Base-by-base conservation (phyloP, 495 filamentous ascomycete species). In the Aspergillus bertholletiae region DNA sequence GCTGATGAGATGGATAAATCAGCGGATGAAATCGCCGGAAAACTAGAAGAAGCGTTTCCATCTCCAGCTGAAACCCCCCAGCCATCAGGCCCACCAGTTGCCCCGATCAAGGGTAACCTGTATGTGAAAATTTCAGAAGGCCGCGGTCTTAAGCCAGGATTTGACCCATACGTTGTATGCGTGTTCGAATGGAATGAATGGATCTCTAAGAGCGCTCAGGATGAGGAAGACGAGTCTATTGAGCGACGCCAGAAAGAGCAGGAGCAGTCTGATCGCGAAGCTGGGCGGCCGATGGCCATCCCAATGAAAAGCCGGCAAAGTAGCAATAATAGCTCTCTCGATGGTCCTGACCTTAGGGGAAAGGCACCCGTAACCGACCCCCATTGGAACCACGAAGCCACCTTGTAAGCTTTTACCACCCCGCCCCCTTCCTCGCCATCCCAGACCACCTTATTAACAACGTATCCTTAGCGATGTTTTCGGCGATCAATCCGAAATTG, bases 121-220 rank as follows among this genome's bases (percentile, higher is more conserved):
- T 88, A 87, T 27, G 88, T 98, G 51, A 89, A 87, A 57, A 92
- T 98, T 27, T 75, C 83, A 51, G 89, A 96, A 71, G 94, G 87
- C 28, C 81, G 89, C 61, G 90, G 89, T 3, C 71, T 98, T 23
- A 80, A 87, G 48, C 88, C 85, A 11, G 90, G 91, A 65, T 80
- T 83, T 35, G 88, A 96, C 62, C 94, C 94, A 2, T 98, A 97
- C 64, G 91, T 96, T 20, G 92, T 98, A 13, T 96, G 91, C 39
- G 92, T 96, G 22, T 98, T 97, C 62, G 94, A 98, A 66, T 89
- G 89, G 70, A 94, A 92, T 62, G 95, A 98, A 66, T 87, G 92
- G 59, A 96, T 98, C 47, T 97, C 94, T 9, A 88, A 86, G 53
- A 90, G 90, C 12, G 89, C 91, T 39, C 83, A 82, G 52, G 74